Percentiles rank a stretch among this genome's conserved stretches.
Conservation (phyloP, 306 rosid species). For the Leucaena leucocephala region DNA sequence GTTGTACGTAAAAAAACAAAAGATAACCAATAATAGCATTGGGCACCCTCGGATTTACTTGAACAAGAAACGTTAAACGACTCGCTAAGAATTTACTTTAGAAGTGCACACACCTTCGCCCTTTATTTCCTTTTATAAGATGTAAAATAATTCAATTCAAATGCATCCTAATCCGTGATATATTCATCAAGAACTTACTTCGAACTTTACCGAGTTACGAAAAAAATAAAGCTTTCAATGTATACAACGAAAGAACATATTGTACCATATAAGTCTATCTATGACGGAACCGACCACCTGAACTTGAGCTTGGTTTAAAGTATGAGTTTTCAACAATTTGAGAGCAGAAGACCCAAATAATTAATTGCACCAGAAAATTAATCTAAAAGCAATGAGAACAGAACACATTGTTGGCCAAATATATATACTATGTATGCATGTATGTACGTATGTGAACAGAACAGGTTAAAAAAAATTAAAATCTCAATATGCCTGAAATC, state of each 20-base stretch:
- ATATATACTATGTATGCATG: background rate
- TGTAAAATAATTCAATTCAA: background rate
- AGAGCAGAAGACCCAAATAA: background rate
- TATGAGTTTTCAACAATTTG: constrained; percentile 6
- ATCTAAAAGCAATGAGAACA: background rate
- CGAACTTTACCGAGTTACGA: background rate
- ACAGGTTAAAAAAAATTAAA: background rate
- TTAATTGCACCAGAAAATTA: background rate
- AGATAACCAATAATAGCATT: background rate
- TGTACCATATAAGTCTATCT: background rate
- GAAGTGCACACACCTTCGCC: background rate
- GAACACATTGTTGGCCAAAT: background rate
- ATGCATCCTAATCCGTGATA: background rate
- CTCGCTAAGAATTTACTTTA: background rate
- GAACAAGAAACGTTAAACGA: constrained; percentile 4
- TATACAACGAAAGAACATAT: background rate
- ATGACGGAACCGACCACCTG: background rate
- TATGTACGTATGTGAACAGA: background rate
- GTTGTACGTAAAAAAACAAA: background rate
- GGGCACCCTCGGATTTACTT: background rate
- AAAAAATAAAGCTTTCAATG: background rate
- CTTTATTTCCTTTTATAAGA: background rate
- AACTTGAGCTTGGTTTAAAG: constrained; percentile 1
- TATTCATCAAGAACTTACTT: constrained; percentile 1
- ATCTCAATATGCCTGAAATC: background rate